phyloP scores from a whole-genome alignment of 306 rosid species.

The Calophaca sinica region DNA sequence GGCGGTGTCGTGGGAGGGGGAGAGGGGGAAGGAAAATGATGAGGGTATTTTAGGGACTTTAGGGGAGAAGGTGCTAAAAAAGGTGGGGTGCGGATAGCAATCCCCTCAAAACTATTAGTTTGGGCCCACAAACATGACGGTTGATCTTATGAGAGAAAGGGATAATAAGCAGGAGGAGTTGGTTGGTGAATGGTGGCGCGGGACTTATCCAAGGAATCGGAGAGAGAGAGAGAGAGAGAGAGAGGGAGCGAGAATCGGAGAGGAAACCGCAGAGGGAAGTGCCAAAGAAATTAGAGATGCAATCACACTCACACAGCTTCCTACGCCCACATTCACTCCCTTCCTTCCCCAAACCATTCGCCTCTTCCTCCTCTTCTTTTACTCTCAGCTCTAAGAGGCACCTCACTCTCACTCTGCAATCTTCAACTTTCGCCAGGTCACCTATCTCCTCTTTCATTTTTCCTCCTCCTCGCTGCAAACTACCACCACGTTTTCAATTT shows the following conservation, averaged over 20 bases:
- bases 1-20: too few species aligned
- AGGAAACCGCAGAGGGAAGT: background rate
- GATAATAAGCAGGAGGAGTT: constrained; percentile 32
- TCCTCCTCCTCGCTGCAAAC: constrained; percentile 11
- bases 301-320: constrained; percentile 49
- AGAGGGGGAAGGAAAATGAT: too few species aligned
- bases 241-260: background rate
- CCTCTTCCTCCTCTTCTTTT: constrained; percentile 31
- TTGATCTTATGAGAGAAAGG: background rate
- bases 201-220: constrained; percentile 40
- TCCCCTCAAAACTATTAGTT: background rate
- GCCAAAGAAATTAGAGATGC: constrained; percentile 53
- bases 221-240: background rate
- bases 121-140: constrained; percentile 23
- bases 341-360: constrained; percentile 53
- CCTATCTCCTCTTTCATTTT: constrained; percentile 42
- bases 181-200: constrained; percentile 49
- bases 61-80: too few species aligned
- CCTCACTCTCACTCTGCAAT: constrained; percentile 44
- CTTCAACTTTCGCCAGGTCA: constrained; percentile 45
- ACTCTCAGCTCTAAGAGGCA: constrained; percentile 45
- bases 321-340: constrained; percentile 48
- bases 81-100: too few species aligned
- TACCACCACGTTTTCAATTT: constrained; percentile 44
- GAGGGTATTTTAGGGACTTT: too few species aligned